A percentile compares a stretch with the other conserved stretches of the same genome.
Evolutionary conservation across 129 eudicot genomes (phyloP).

Genomic region (Lactuca saligna): DNA sequence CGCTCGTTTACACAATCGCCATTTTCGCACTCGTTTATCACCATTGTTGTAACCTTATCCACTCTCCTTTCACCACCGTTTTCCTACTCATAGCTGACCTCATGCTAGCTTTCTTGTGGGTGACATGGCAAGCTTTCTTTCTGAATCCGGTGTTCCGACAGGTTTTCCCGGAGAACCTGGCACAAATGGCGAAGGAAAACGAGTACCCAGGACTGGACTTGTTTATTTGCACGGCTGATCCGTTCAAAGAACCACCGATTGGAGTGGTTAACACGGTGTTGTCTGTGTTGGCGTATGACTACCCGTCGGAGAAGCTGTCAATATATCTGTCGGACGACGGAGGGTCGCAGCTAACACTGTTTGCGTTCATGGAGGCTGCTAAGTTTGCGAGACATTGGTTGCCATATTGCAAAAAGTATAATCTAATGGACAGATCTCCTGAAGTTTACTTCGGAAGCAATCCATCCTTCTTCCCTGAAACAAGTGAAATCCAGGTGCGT

Average conservation of each 20-base stretch:
- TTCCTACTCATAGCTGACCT: slow-evolving; percentile 49
- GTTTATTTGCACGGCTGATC: slow-evolving; percentile 85
- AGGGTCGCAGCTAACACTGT: slow-evolving; percentile 71
- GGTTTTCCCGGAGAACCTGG: slow-evolving; percentile 55
- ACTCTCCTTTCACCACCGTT: slow-evolving; percentile 36
- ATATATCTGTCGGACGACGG: slow-evolving; percentile 91
- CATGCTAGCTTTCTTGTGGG: slow-evolving; percentile 62
- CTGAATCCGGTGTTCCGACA: slow-evolving; percentile 52
- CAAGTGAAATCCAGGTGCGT: slow-evolving; percentile 56
- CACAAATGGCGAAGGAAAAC: not conserved
- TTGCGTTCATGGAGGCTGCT: slow-evolving; percentile 87
- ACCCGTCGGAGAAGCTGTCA: slow-evolving; percentile 76
- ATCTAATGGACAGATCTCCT: slow-evolving; percentile 54
- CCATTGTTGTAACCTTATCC: slow-evolving; percentile 35
- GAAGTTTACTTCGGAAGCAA: slow-evolving; percentile 45
- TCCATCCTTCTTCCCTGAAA: slow-evolving; percentile 20
- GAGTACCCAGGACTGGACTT: slow-evolving; percentile 66
- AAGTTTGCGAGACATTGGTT: slow-evolving; percentile 71
- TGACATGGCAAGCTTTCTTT: slow-evolving; percentile 48
- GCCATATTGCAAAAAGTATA: slow-evolving; percentile 64
- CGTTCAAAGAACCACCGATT: slow-evolving; percentile 75
- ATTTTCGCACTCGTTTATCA: slow-evolving; percentile 50
- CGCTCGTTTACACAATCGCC: slow-evolving; percentile 45
- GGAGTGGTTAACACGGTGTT: slow-evolving; percentile 77
- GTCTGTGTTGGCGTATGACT: slow-evolving; percentile 87